phyloP scores from a whole-genome alignment of 176 grass and related monocot genomes.

The Oryza punctata region DNA sequence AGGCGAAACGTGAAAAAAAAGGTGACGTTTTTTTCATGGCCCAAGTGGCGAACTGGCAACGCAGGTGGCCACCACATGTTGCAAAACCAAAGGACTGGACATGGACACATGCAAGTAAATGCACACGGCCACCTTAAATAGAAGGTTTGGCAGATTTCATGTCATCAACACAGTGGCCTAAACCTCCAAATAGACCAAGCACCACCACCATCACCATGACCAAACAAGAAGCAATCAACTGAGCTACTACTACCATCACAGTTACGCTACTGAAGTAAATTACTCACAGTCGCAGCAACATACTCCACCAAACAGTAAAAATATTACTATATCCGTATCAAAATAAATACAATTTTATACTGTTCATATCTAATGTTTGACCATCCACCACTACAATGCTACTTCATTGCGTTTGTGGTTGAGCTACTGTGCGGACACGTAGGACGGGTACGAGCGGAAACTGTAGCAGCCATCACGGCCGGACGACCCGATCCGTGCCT shows the following conservation, averaged over 20 bases:
- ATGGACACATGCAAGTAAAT: conserved; percentile 28
- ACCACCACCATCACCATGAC: background rate
- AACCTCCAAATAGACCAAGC: background rate
- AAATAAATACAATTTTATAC: too few species aligned
- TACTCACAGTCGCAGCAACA: too few species aligned
- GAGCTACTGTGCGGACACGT: conserved; percentile 40
- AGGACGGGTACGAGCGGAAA: conserved; percentile 27
- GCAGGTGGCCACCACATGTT: conserved; percentile 47
- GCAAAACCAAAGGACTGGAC: conserved; percentile 20
- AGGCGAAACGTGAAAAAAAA: conserved; percentile 10
- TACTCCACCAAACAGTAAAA: too few species aligned
- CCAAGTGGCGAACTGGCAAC: conserved; percentile 30
- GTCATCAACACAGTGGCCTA: background rate
- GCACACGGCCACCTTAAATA: conserved; percentile 7
- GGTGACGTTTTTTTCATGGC: conserved; percentile 6
- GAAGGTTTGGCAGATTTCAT: conserved; percentile 27
- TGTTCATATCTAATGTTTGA: too few species aligned
- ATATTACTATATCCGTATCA: too few species aligned
- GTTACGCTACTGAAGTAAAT: background rate
- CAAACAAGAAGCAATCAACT: background rate
- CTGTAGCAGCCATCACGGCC: conserved; percentile 42
- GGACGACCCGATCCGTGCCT: conserved; percentile 12
- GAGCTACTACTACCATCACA: background rate
- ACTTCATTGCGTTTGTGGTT: background rate
- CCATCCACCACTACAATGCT: too few species aligned